These are phyloP conservation scores for Pseudoneurospora amorphoporcata DNA, from an alignment of 495 filamentous ascomycete species.

Conservation along the genomic window DNA sequence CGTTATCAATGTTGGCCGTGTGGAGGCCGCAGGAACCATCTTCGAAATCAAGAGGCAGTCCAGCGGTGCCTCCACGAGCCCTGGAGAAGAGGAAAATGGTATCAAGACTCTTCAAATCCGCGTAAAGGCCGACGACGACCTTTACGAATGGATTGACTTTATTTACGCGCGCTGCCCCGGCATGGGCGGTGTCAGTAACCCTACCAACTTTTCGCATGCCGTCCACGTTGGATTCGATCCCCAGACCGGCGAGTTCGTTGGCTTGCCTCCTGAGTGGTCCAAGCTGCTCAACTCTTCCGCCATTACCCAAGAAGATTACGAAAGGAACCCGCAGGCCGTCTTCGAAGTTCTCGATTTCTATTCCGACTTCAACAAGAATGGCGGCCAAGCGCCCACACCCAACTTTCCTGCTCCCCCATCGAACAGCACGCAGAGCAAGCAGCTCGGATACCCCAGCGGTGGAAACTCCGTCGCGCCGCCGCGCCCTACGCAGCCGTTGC, in stretches of 20 bases:
- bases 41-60: slow-evolving; percentile 80
- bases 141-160: slow-evolving; percentile 97
- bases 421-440: slow-evolving; percentile 49
- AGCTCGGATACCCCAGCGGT: slow-evolving; percentile 53
- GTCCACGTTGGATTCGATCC: slow-evolving; percentile 98
- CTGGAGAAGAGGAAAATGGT: slow-evolving; percentile 60
- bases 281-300: slow-evolving; percentile 88
- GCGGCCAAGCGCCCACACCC: slow-evolving; percentile 62
- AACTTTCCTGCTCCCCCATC: slow-evolving; percentile 55
- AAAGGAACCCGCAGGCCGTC: slow-evolving; percentile 95
- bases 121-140: slow-evolving; percentile 87
- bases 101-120: slow-evolving; percentile 75
- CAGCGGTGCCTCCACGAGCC: slow-evolving; percentile 49
- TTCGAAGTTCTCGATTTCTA: slow-evolving; percentile 97
- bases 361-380: slow-evolving; percentile 86
- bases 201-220: slow-evolving; percentile 91
- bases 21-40: slow-evolving; percentile 75
- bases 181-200: slow-evolving; percentile 96
- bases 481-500: slow-evolving; percentile 46
- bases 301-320: slow-evolving; percentile 95
- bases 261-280: slow-evolving; percentile 91
- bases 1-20: slow-evolving; percentile 73
- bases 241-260: slow-evolving; percentile 82
- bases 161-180: slow-evolving; percentile 93
- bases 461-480: slow-evolving; percentile 64